Conservation (phyloP, 2,329 filamentous ascomycete species). For the Harringtonia aguacate region DNA sequence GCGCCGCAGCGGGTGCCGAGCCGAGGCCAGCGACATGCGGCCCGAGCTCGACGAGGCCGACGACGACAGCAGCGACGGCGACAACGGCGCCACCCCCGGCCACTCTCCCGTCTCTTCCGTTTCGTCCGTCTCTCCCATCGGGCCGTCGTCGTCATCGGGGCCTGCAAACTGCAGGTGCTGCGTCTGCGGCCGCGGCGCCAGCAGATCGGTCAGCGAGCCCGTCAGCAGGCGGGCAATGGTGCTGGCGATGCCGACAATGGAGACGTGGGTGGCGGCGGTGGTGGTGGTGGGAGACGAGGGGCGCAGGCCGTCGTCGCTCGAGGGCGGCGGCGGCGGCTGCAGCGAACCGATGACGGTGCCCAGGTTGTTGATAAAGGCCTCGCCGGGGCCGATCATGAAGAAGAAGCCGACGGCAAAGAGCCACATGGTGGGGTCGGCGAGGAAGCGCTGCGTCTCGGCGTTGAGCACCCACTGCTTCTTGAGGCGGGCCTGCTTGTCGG, state of each 20-base stretch:
- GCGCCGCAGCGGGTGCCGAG: neutral
- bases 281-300: constrained; percentile 31
- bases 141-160: neutral
- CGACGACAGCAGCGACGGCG: constrained; percentile 21
- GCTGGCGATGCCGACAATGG: constrained; percentile 80
- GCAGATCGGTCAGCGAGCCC: constrained; percentile 76
- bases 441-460: constrained; percentile 75
- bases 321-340: constrained; percentile 38
- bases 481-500: constrained; percentile 30
- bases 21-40: neutral
- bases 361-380: constrained; percentile 95
- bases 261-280: constrained; percentile 78
- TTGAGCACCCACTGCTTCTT: constrained; percentile 91
- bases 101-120: no score
- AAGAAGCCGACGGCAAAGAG: constrained; percentile 84
- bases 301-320: neutral
- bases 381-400: constrained; percentile 86
- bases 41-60: neutral
- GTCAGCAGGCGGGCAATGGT: constrained; percentile 85
- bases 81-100: no score
- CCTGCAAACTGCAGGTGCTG: constrained; percentile 39
- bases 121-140: constrained; percentile 6
- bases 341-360: constrained; percentile 88
- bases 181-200: constrained; percentile 59
- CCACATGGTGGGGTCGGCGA: constrained; percentile 92